Base-by-base conservation (phyloP, 768 basidiomycete species). In the Hemileccinum rubropunctum region DNA sequence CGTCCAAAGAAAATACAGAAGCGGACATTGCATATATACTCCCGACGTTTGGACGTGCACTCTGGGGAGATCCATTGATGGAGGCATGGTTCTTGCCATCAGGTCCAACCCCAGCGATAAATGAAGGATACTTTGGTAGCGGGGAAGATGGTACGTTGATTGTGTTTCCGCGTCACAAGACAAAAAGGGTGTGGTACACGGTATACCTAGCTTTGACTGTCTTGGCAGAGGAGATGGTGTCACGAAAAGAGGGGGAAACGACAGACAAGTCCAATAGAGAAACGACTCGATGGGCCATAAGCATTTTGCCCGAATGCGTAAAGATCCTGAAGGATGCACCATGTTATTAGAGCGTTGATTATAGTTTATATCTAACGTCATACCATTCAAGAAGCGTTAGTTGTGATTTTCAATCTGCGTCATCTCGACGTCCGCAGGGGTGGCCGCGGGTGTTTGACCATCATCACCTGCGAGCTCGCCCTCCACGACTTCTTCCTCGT, bases 11-110 rank as follows among this genome's bases (percentile, higher is more conserved):
- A 20, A 60, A 51, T 7, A 57, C 44, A 15, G 61, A 60, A 14
- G 66, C 52, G 20, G 67, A 65, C 17, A 57, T 69, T 58, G 53
- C 64, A 61, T 58, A 64, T 64, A 47, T 75, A 14, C 59, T 45
- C 71, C 82, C 32, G 70, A 71, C 56, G 43, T 82, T 53, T 59
- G 53, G 75, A 1, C 80, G 78, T 55, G 82, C 84, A 12, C 54
- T 89, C 20, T 91, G 85, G 81, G 88, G 86, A 26, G 88, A 91
- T 62, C 88, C 88, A 10, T 67, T 90, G 34, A 73, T 88, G 33
- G 88, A 90, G 63, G 71, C 76, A 5, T 75, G 83, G 57, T 85
- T 89, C 71, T 58, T 80, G 41, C 71, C 73, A 0, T 69, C 71
- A 1, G 73, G 71, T 12, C 78, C 79, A 15, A 76, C 70, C 36